Evolutionary conservation across 78 protist genomes (phyloP).

Genomic region (Polysphondylium violaceum): DNA sequence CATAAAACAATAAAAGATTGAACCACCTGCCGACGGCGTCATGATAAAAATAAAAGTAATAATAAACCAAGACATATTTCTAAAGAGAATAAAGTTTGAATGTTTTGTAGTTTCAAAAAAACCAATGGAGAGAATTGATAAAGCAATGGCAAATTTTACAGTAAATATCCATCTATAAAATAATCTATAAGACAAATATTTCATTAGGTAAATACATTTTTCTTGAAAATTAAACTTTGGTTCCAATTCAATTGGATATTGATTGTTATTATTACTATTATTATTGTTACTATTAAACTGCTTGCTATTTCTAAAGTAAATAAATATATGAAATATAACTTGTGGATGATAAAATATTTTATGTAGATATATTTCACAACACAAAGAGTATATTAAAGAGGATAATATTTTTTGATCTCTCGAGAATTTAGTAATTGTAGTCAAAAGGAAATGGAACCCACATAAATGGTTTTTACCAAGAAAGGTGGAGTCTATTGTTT

Average conservation of each 20-base stretch:
- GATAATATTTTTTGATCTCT: constrained; percentile 13
- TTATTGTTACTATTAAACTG: background rate
- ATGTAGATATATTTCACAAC: background rate
- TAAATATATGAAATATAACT: background rate
- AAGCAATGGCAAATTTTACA: constrained; percentile 1
- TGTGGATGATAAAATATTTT: background rate
- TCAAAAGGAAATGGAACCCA: constrained; percentile 17
- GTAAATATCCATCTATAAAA: constrained; percentile 37
- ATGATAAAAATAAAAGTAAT: constrained; percentile 17
- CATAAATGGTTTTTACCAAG: background rate
- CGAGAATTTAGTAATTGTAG: background rate
- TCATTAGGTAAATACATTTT: too few species aligned
- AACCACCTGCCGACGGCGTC: constrained; percentile 8
- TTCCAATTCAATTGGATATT: background rate
- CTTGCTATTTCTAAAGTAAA: background rate
- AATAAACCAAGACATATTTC: constrained; percentile 22
- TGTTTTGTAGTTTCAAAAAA: constrained; percentile 9
- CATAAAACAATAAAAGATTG: constrained; percentile 14
- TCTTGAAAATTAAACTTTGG: background rate
- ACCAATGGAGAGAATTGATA: constrained; percentile 24
- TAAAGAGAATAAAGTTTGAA: constrained; percentile 19
- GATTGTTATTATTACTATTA: background rate
- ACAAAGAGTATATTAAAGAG: background rate
- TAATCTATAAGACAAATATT: constrained; percentile 1
- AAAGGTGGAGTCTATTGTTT: background rate